Evolutionary conservation across 2,329 filamentous ascomycete genomes (phyloP).

Genomic region (Penicillium sp.): DNA sequence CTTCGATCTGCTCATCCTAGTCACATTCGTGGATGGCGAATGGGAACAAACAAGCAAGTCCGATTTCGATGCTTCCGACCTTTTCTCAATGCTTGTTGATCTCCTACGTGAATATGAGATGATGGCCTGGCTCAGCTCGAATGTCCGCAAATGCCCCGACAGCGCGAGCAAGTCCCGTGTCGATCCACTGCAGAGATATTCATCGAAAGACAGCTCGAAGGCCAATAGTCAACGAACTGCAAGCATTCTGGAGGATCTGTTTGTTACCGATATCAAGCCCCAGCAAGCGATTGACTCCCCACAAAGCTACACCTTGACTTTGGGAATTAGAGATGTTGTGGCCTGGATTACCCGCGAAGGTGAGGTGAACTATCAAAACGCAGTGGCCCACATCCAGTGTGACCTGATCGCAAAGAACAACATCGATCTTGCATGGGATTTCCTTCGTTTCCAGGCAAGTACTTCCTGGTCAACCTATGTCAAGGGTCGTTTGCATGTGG

Average conservation of each 20-base stretch:
- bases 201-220: slow-evolving; percentile 27
- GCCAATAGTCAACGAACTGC: slow-evolving; percentile 28
- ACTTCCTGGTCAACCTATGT: slow-evolving; percentile 70
- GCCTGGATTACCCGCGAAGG: slow-evolving; percentile 53
- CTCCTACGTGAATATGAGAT: slow-evolving; percentile 73
- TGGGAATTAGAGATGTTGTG: slow-evolving; percentile 46
- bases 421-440: slow-evolving; percentile 64
- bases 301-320: slow-evolving; percentile 45
- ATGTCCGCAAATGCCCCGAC: slow-evolving; percentile 38
- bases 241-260: slow-evolving; percentile 47
- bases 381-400: slow-evolving; percentile 66
- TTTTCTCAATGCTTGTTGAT: slow-evolving; percentile 66
- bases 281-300: slow-evolving; percentile 41
- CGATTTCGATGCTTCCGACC: slow-evolving; percentile 60
- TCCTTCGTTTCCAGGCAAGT: slow-evolving; percentile 63
- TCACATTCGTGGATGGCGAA: slow-evolving; percentile 84
- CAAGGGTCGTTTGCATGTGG: slow-evolving; percentile 75
- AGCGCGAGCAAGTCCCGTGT: slow-evolving; percentile 19
- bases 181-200: slow-evolving; percentile 29
- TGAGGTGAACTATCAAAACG: slow-evolving; percentile 56
- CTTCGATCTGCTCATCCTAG: slow-evolving; percentile 76
- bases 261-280: slow-evolving; percentile 46
- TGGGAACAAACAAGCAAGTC: slow-evolving; percentile 71
- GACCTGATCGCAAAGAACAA: slow-evolving; percentile 68
- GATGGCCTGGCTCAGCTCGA: slow-evolving; percentile 60